Conservation (phyloP, 2,329 filamentous ascomycete genomes). For the Venturia effusa region DNA sequence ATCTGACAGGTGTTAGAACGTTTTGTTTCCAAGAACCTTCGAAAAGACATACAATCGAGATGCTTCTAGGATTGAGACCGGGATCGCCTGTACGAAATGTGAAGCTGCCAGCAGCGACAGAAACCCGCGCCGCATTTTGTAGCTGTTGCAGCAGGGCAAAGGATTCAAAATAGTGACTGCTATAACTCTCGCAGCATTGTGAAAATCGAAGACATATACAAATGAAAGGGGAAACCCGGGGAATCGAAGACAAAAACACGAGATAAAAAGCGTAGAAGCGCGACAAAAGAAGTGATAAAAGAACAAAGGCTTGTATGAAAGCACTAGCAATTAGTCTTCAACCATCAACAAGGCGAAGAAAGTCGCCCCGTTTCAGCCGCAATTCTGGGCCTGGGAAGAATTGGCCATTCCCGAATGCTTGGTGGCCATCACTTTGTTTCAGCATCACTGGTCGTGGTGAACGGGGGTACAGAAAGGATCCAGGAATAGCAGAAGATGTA, state of each 20-base stretch:
- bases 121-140: background rate
- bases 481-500: background rate
- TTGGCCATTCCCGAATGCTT: background rate
- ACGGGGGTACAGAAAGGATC: background rate
- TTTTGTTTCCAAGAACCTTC: background rate
- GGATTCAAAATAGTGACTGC: background rate
- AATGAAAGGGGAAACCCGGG: background rate
- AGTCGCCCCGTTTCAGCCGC: background rate
- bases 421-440: background rate
- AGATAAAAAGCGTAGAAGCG: background rate
- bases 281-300: background rate
- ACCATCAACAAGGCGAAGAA: background rate
- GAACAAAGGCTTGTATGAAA: background rate
- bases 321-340: background rate
- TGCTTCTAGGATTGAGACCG: background rate
- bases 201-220: background rate
- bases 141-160: background rate
- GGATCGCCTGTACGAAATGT: background rate
- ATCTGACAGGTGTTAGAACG: background rate
- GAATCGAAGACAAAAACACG: background rate
- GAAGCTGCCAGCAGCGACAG: conserved; percentile 10
- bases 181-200: background rate
- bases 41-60: background rate
- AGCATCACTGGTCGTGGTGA: background rate
- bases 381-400: background rate